A percentile compares a stretch with the other conserved stretches of the same genome.
These are phyloP conservation scores for Rhodotorula graminis DNA, from an alignment of 768 basidiomycete species.

Conservation along the genomic window DNA sequence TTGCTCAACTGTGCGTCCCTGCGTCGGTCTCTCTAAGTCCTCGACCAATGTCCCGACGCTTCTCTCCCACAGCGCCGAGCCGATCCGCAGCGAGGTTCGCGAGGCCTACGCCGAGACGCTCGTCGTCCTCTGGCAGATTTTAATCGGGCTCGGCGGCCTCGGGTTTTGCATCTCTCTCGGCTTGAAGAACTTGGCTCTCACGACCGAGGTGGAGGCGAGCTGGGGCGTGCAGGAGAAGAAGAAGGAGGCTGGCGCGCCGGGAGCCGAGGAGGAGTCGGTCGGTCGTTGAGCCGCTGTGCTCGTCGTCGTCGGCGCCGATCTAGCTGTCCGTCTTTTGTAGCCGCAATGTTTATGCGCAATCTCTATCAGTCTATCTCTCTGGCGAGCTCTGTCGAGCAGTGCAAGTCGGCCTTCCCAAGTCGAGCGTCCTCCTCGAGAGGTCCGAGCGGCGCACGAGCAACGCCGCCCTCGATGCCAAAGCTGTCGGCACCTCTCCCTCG, in stretches of 20 bases:
- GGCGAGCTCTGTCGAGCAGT: too few relatives aligned
- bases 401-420: too few relatives aligned
- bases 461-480: too few relatives aligned
- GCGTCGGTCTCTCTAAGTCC: neutral
- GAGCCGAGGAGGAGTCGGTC: neutral
- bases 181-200: constrained; percentile 45
- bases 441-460: too few relatives aligned
- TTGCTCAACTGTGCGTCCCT: constrained; percentile 19
- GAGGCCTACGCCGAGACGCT: constrained; percentile 46
- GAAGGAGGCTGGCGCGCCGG: neutral
- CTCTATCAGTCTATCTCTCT: too few relatives aligned
- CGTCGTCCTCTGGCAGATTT: constrained; percentile 45
- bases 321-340: too few relatives aligned
- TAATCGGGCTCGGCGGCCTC: constrained; percentile 43
- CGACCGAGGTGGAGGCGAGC: constrained; percentile 43
- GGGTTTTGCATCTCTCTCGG: constrained; percentile 44
- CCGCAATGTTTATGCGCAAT: too few relatives aligned
- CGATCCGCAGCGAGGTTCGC: constrained; percentile 44
- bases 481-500: too few relatives aligned
- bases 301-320: too few relatives aligned
- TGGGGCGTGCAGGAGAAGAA: constrained; percentile 4
- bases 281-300: neutral
- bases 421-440: too few relatives aligned
- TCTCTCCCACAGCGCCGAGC: constrained; percentile 35
- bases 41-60: neutral